phyloP scores from a whole-genome alignment of 2,329 filamentous ascomycete genomes.

The Botryotinia convoluta region DNA sequence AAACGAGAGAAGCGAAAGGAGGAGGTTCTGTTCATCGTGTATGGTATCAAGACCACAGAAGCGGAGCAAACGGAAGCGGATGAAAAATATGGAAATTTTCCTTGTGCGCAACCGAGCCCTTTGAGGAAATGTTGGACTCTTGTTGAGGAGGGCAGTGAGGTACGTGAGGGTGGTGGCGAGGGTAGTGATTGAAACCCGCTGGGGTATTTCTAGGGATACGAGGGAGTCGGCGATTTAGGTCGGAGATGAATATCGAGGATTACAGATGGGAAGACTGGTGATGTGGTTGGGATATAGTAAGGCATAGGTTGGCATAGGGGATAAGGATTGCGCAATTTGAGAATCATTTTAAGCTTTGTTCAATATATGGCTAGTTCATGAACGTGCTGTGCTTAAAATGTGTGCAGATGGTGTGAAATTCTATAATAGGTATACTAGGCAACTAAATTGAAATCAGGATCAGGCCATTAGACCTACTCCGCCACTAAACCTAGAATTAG shows the following conservation, averaged over 20 bases:
- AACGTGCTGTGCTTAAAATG: not conserved
- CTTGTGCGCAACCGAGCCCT: not conserved
- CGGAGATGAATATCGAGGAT: accelerated
- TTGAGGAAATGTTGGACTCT: conserved; percentile 14
- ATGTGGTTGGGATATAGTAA: not conserved
- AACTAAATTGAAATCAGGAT: too few relatives aligned
- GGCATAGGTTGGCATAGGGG: not conserved
- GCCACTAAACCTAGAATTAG: too few relatives aligned
- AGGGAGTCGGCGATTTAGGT: not conserved
- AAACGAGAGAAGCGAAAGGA: not conserved
- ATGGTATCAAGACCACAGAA: not conserved
- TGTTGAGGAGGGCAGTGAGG: not conserved
- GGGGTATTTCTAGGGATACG: not conserved
- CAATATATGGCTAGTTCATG: not conserved
- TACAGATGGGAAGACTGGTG: not conserved
- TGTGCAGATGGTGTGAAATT: not conserved
- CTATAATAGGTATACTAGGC: too few relatives aligned
- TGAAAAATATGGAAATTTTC: not conserved
- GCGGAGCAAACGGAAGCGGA: not conserved
- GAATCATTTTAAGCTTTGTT: not conserved
- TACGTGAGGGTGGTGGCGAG: not conserved
- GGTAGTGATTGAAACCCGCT: not conserved
- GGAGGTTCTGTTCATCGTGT: not conserved
- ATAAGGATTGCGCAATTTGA: not conserved
- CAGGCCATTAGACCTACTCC: too few relatives aligned